phyloP scores from a whole-genome alignment of 2,329 filamentous ascomycete genomes.

The Arachnopeziza araneosa region DNA sequence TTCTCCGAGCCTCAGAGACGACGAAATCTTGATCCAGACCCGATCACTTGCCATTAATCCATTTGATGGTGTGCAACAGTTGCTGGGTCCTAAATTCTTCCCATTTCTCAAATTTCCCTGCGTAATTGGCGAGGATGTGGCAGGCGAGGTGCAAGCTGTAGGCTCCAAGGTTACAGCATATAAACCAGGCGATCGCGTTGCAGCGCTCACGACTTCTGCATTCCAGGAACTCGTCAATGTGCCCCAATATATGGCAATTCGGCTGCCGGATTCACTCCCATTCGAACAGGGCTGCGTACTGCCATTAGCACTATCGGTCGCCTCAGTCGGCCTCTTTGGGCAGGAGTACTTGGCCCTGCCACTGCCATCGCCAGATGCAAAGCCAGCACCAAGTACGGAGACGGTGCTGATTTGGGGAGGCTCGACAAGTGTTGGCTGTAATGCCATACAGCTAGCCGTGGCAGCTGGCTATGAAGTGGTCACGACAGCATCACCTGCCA shows the following conservation, averaged over 20 bases:
- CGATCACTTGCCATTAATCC: no score
- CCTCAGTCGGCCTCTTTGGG: constrained; percentile 29
- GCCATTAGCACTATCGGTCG: constrained; percentile 31
- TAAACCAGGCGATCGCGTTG: constrained; percentile 29
- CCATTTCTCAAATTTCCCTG: no score
- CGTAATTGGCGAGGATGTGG: constrained; percentile 25
- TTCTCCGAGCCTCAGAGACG: no score
- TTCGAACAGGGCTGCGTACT: constrained; percentile 32
- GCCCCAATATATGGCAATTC: constrained; percentile 26
- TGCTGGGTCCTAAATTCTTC: no score
- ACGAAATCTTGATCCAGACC: no score
- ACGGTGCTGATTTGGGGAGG: constrained; percentile 23
- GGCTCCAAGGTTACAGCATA: constrained; percentile 41
- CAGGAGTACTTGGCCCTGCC: constrained; percentile 7
- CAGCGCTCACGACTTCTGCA: constrained; percentile 11
- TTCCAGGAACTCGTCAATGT: constrained; percentile 19
- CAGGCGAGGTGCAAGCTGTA: constrained; percentile 31
- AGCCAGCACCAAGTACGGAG: not conserved
- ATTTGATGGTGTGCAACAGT: no score
- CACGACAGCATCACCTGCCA: constrained; percentile 39
- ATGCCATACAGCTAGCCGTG: constrained; percentile 18
- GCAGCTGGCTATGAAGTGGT: constrained; percentile 35
- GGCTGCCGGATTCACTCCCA: constrained; percentile 30
- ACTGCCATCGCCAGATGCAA: constrained; percentile 1
- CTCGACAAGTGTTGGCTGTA: constrained; percentile 13